Evolutionary conservation across 2,329 filamentous ascomycete species (phyloP).

Genomic region (Fusarium sp.): DNA sequence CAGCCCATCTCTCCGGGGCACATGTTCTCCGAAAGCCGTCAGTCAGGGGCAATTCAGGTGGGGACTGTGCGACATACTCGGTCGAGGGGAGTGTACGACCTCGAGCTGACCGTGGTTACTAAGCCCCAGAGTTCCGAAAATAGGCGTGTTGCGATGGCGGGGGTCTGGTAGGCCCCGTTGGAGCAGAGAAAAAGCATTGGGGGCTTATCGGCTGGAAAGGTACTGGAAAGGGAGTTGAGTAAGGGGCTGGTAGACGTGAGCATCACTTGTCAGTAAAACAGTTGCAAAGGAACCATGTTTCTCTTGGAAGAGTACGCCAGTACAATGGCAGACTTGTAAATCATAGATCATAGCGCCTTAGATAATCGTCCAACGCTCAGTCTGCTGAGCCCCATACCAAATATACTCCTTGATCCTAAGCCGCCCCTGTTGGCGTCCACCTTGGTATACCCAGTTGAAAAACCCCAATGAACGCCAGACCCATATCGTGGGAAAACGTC

Average conservation of each 20-base stretch:
- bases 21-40: slow-evolving; percentile 48
- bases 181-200: not conserved
- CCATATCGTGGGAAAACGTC: not conserved
- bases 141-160: not conserved
- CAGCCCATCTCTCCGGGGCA: slow-evolving; percentile 23
- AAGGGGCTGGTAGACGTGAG: not conserved
- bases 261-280: not conserved
- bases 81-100: slow-evolving; percentile 44
- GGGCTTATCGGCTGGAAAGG: not conserved
- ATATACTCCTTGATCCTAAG: not conserved
- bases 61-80: slow-evolving; percentile 46
- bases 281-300: not conserved
- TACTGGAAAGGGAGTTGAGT: not conserved
- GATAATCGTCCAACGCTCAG: not conserved
- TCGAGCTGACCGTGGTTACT: slow-evolving; percentile 35
- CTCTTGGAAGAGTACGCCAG: not conserved
- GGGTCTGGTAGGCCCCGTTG: not conserved
- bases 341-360: not conserved
- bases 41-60: slow-evolving; percentile 45
- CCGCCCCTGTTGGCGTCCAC: not conserved
- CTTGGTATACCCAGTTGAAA: not conserved
- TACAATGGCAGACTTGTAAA: not conserved
- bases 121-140: slow-evolving; percentile 33
- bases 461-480: not conserved
- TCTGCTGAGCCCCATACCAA: not conserved